Base-by-base conservation (phyloP, 495 filamentous ascomycete species). In the Chaetomium fimeti region DNA sequence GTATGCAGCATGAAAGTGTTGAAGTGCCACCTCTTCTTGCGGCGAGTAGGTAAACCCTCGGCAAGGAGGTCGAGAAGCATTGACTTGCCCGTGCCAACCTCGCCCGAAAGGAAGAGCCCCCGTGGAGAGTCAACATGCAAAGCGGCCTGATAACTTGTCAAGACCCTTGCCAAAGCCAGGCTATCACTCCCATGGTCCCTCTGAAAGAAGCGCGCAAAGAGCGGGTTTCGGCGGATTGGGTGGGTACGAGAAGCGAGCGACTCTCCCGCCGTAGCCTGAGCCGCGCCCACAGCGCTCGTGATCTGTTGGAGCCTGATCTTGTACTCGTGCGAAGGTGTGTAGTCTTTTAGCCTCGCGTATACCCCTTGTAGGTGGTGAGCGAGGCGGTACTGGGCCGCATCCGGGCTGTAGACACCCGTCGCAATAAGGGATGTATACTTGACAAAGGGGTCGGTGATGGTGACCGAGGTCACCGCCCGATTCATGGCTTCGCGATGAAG, bases 1-100 rank as follows among this genome's bases (percentile, higher is more conserved):
- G 81, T 85, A 61, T 90, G 82, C 11, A 91, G 73, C 87, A 91
- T 91, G 65, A 91, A 91, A 0, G 85, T 89, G 70, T 89, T 88
- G 74, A 89, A 91, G 71, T 91, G 87, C 84, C 85, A 90, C 61
- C 88, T 75, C 59, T 81, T 78, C 74, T 92, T 91, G 67, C 83
- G 84, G 18, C 76, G 73, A 18, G 82, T 89, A 5, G 89, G 89
- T 7, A 91, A 72, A 55, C 84, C 85, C 56, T 89, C 85, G 18
- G 85, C 85, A 32, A 91, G 83, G 12, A 91, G 75, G 68, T 91
- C 88, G 1, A 89, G 76, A 5, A 91, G 79, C 83, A 91, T 88
- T 11, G 80, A 84, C 71, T 90, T 91, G 5, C 88, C 87, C 0
- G 85, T 89, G 12, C 89, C 88, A 7, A 91, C 88, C 63, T 89